phyloP scores from a whole-genome alignment of 768 basidiomycete genomes.

The Suillus clintonianus region DNA sequence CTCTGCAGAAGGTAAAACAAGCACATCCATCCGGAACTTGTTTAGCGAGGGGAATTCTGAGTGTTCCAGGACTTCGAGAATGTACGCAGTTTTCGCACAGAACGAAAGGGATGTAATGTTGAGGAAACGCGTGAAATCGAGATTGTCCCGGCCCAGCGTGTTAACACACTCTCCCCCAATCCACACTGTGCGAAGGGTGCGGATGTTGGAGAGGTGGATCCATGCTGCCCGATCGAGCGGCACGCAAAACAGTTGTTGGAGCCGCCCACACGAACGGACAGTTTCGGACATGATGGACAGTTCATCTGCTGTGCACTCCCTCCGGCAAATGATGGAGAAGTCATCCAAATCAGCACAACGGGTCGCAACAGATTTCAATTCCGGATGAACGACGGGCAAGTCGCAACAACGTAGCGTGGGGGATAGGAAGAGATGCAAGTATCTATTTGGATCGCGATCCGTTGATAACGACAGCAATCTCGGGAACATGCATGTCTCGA shows the following conservation, averaged over 20 bases:
- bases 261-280: not conserved
- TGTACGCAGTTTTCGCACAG: too few species aligned
- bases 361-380: not conserved
- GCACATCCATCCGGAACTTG: not conserved
- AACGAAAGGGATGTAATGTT: too few species aligned
- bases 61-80: not conserved
- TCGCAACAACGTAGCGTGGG: not conserved
- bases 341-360: not conserved
- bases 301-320: not conserved
- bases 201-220: not conserved
- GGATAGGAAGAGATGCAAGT: not conserved
- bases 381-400: not conserved
- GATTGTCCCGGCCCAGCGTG: too few species aligned
- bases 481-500: not conserved
- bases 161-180: too few species aligned
- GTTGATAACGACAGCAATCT: not conserved
- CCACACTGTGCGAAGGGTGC: not conserved
- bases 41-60: not conserved
- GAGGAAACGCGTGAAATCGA: too few species aligned
- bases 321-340: not conserved
- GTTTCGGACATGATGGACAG: too few species aligned
- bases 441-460: not conserved
- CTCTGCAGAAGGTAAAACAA: not conserved
- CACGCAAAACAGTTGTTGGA: not conserved
- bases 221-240: not conserved